These are phyloP conservation scores for Cladosporium colombiae DNA, from an alignment of 2,329 filamentous ascomycete species.

Conservation along the genomic window DNA sequence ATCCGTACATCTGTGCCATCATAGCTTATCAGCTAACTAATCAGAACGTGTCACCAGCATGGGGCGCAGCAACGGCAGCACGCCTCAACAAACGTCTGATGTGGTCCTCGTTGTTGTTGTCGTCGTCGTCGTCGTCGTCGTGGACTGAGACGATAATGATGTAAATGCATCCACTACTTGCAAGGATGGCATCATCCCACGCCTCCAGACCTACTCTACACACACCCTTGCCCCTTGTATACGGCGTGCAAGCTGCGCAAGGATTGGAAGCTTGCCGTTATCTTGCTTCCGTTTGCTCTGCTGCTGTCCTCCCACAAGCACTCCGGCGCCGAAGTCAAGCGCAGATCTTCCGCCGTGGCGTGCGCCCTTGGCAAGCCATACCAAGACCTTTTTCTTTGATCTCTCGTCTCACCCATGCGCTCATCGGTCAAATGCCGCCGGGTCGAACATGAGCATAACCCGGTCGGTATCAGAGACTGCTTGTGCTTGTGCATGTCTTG, in stretches of 20 bases:
- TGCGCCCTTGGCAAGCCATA: slow-evolving; percentile 8
- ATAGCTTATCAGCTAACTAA: slow-evolving; percentile 1
- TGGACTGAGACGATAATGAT: not conserved
- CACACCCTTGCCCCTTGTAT: slow-evolving; percentile 2
- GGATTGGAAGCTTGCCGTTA: slow-evolving; percentile 17
- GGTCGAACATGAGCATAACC: slow-evolving; percentile 3
- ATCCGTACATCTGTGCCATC: not conserved
- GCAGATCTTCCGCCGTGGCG: slow-evolving; percentile 15
- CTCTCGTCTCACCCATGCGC: slow-evolving; percentile 15
- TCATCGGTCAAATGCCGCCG: slow-evolving; percentile 15
- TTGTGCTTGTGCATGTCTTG: slow-evolving; percentile 11
- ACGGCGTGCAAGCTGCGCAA: slow-evolving; percentile 1
- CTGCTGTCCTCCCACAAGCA: slow-evolving; percentile 16
- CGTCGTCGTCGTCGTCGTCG: not conserved
- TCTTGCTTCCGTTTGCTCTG: slow-evolving; percentile 3
- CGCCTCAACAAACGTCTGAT: slow-evolving; percentile 3
- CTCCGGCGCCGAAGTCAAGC: slow-evolving; percentile 14
- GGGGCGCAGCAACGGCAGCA: slow-evolving; percentile 18
- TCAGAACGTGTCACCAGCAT: slow-evolving; percentile 3
- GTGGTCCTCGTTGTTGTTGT: not conserved
- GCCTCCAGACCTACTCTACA: not conserved
- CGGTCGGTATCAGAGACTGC: not conserved
- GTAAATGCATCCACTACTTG: not conserved
- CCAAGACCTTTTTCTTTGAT: slow-evolving; percentile 13
- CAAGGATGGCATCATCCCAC: not conserved